Base-by-base conservation (phyloP, 1,284 basidiomycete genomes). In the Austropuccinia psidii region DNA sequence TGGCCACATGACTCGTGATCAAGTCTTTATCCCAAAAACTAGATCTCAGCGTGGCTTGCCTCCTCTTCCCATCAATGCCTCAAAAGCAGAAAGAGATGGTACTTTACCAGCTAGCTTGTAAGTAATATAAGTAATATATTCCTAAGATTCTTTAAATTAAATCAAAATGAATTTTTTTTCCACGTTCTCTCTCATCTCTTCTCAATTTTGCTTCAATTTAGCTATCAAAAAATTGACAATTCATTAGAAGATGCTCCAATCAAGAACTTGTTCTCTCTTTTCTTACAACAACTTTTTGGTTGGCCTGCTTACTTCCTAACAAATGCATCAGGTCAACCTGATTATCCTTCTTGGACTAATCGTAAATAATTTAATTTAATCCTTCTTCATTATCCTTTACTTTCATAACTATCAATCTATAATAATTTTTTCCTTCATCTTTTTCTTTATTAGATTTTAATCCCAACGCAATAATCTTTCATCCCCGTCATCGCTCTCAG, bases 1-100 rank as follows among this genome's bases (percentile, higher is more conserved):
- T 17, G 91, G 87, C 41, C 94, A 97, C 83, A 86, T 97, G 85
- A 92, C 90, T 64, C 88, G 95, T 77, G 95, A 98, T 79, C 93
- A 98, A 81, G 95, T 98, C 76, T 96, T 92, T 78, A 93, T 98
- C 6, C 95, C 96, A 68, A 84, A 86, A 76, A 96, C 95, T 35
- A 89, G 93, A 45, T 87, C 88, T 13, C 84, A 92, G 75, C 80
- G 86, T 27, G 85, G 87, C 37, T 82, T 91, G 39, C 87, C 87
- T 45, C 78, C 85, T 33, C 83, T 90, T 73, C 29, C 76, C 77
- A 64, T 24, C 21, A 37, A 29, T n/a, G 29, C 75, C 58, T 24
- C 57, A 43, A 35, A 65, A 35, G 21, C 65, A 31, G 17, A 49
- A 61, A 21, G 58, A 58, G 41, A 50, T 41, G 41, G 27, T 60